These are phyloP conservation scores for Cicer arietinum DNA, from an alignment of 306 rosid genomes.

Conservation along the genomic window DNA sequence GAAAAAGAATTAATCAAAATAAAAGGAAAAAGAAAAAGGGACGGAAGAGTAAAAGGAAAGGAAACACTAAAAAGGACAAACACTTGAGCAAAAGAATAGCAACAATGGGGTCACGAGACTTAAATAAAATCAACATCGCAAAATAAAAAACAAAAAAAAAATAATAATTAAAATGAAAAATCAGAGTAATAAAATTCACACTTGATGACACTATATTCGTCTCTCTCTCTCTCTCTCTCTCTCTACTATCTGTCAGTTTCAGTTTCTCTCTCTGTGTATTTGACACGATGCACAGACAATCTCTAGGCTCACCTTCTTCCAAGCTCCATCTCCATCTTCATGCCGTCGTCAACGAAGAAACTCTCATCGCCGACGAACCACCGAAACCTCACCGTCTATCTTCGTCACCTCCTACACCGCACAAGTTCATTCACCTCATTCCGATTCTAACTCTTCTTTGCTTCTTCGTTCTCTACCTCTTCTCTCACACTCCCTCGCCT, in stretches of 20 bases:
- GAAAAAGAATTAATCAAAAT: not conserved
- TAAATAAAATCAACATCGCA: not conserved
- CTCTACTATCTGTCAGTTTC: not conserved
- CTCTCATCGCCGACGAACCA: constrained; percentile 54
- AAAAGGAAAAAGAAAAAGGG: constrained; percentile 14
- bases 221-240: constrained; percentile 37
- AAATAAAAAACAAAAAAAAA: not conserved
- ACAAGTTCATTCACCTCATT: constrained; percentile 78
- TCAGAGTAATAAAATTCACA: constrained; percentile 4
- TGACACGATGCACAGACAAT: constrained; percentile 85
- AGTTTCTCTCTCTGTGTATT: constrained; percentile 23
- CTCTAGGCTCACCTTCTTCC: constrained; percentile 80
- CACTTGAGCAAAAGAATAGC: constrained; percentile 8
- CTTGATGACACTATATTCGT: not conserved
- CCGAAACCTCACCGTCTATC: constrained; percentile 63
- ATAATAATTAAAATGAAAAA: not conserved
- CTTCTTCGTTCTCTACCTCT: constrained; percentile 87
- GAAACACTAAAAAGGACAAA: constrained; percentile 14
- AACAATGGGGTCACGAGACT: constrained; percentile 28
- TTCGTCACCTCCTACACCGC: constrained; percentile 60
- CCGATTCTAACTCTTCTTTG: constrained; percentile 86
- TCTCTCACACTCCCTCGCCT: constrained; percentile 89
- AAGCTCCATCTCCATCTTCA: constrained; percentile 70
- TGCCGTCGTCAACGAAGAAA: constrained; percentile 48
- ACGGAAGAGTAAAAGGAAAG: constrained; percentile 43